phyloP scores from a whole-genome alignment of 1,139 yeast genomes.

The Magnusiomyces starmeri region DNA sequence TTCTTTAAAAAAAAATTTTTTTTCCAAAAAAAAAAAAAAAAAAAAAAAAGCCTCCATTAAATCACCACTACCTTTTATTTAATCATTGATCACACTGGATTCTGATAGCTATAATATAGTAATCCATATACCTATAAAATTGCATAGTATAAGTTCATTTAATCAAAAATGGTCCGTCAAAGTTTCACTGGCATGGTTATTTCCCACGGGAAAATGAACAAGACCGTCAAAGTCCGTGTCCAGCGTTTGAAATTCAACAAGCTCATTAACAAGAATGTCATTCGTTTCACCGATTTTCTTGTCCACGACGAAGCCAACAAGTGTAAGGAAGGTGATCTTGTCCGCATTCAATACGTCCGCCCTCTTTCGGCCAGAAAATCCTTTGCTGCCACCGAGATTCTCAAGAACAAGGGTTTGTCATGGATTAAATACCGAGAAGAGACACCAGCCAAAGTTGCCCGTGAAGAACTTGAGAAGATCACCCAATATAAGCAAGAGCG shows the following conservation, averaged over 20 bases:
- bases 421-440: conserved; percentile 71
- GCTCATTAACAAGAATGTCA: conserved; percentile 65
- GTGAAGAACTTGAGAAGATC: conserved; percentile 53
- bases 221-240: conserved; percentile 90
- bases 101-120: too few species aligned
- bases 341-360: conserved; percentile 84
- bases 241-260: conserved; percentile 51
- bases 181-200: conserved; percentile 88
- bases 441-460: conserved; percentile 58
- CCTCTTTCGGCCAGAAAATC: conserved; percentile 76
- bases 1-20: too few species aligned
- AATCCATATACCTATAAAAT: too few species aligned
- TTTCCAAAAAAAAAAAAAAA: too few species aligned
- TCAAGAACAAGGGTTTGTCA: conserved; percentile 83
- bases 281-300: conserved; percentile 73
- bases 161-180: conserved; percentile 64
- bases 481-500: conserved; percentile 37
- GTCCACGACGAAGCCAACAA: conserved; percentile 92
- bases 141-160: not conserved
- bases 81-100: too few species aligned
- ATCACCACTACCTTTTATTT: not conserved
- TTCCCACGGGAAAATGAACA: conserved; percentile 92
- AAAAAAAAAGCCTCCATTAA: not conserved
- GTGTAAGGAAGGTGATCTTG: conserved; percentile 92
- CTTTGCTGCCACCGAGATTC: conserved; percentile 92